These are phyloP conservation scores for Debaryomyces singareniensis DNA, from an alignment of 1,139 yeast genomes.

Conservation along the genomic window DNA sequence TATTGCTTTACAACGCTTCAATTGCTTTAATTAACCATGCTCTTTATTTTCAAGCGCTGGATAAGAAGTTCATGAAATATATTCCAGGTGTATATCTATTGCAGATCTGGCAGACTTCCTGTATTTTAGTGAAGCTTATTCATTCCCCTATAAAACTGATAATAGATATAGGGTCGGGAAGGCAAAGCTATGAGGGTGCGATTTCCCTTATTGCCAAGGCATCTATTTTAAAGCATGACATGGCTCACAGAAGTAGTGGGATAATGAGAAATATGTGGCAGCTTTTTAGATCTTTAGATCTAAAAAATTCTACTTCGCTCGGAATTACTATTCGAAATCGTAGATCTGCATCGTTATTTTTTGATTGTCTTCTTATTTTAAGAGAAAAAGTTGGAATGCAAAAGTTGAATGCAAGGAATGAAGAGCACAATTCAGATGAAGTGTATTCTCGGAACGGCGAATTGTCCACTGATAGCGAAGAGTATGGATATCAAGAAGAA, in stretches of 20 bases:
- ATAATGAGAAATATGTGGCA: conserved; percentile 95
- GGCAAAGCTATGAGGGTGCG: conserved; percentile 63
- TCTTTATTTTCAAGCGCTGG: conserved; percentile 50
- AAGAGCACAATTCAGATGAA: conserved; percentile 9
- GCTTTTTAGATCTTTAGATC: conserved; percentile 55
- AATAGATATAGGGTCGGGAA: conserved; percentile 69
- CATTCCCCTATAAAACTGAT: conserved; percentile 66
- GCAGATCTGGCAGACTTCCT: conserved; percentile 87
- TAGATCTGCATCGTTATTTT: conserved; percentile 88
- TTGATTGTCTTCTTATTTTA: conserved; percentile 79
- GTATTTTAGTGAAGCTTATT: conserved; percentile 69
- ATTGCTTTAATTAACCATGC: conserved; percentile 65
- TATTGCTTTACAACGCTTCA: conserved; percentile 75
- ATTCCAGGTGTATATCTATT: conserved; percentile 79
- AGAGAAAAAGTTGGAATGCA: conserved; percentile 86
- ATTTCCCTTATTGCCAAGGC: conserved; percentile 69
- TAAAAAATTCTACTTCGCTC: conserved; percentile 28
- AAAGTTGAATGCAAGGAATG: conserved; percentile 38
- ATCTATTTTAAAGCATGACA: conserved; percentile 82
- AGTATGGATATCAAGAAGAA: conserved; percentile 15
- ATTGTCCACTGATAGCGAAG: conserved; percentile 15
- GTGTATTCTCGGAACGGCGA: conserved; percentile 17
- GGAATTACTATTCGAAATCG: conserved; percentile 66
- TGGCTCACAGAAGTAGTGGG: conserved; percentile 88
- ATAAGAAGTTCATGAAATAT: conserved; percentile 61